These are phyloP conservation scores for Coniferiporia weirii DNA, from an alignment of 1,284 basidiomycete genomes.

Conservation along the genomic window DNA sequence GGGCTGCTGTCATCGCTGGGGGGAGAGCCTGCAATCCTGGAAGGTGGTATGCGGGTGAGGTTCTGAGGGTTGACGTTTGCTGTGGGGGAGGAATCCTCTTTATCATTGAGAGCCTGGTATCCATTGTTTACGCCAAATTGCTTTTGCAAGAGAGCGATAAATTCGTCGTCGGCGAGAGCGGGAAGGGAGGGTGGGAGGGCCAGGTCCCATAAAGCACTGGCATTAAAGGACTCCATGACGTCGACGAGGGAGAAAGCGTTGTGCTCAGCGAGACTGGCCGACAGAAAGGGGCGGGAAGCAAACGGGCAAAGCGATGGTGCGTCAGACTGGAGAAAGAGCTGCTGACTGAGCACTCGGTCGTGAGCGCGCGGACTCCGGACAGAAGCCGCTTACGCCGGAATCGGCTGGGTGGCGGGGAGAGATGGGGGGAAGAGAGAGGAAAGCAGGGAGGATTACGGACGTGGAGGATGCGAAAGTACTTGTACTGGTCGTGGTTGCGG, in stretches of 20 bases:
- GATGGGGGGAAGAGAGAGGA: background rate
- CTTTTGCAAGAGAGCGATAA: constrained; percentile 70
- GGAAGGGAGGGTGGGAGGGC: constrained; percentile 52
- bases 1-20: constrained; percentile 52
- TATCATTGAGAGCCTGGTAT: constrained; percentile 24
- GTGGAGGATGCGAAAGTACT: background rate
- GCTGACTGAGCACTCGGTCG: constrained; percentile 16
- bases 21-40: constrained; percentile 39
- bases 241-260: constrained; percentile 19
- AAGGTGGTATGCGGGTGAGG: constrained; percentile 36
- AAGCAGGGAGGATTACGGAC: background rate
- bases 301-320: background rate
- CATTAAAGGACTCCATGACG: constrained; percentile 32
- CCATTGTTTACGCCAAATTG: constrained; percentile 43
- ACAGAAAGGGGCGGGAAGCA: constrained; percentile 11
- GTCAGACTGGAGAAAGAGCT: background rate
- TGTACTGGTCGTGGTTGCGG: background rate
- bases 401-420: background rate
- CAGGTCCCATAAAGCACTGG: constrained; percentile 61
- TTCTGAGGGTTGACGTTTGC: constrained; percentile 55
- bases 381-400: background rate
- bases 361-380: background rate
- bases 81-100: constrained; percentile 21
- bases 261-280: background rate
- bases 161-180: constrained; percentile 70